Evolutionary conservation across 768 basidiomycete genomes (phyloP), one percentile per base, ranked within the genome.

Genomic region (Gloeostereum incarnatum): DNA sequence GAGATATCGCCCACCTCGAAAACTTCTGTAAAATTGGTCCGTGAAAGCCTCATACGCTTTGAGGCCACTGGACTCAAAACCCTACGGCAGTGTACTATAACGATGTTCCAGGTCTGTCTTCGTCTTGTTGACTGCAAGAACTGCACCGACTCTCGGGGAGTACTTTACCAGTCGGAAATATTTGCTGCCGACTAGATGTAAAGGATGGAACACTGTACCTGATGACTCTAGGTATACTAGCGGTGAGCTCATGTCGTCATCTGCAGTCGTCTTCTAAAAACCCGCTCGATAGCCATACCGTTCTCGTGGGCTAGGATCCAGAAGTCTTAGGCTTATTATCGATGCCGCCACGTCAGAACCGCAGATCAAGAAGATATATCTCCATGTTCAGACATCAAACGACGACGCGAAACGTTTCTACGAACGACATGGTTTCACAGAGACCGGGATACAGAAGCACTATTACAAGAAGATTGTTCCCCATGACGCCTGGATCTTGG

Each of bases 381-480:
- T 92, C 36, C 90, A 93, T 54, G 90, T 93, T 2, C 90, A 93
- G 52, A 66, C 78, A n/a, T 84, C 81, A 26, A 93, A 92, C 51
- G 58, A 58, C 22, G 73, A 69, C 11, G 89, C 85, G 18, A 88
- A 81, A 61, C 63, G 58, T 39, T 92, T 92, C 58, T 93, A 92
- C 56, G 84, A 88, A 59, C 67, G 69, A 31, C 80, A 90, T 49
- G 90, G 84, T 6, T 93, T 93, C 65, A 63, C 59, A 39, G 78
- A 86, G 57, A 64, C 72, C 16, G 70, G 68, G 16, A 45, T 82
- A 21, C 74, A 82, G 38, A 64, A 81, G 50, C 69, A 75, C 44
- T 93, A 93, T 60, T 93, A 93, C 74, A 90, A 88, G 61, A 92
- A 88, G 57, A 86, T 93, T 41, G 65, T 59, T 20, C 90, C 90